Conservation (phyloP, 2,329 filamentous ascomycete genomes). For the Pyricularia pennisetigena region DNA sequence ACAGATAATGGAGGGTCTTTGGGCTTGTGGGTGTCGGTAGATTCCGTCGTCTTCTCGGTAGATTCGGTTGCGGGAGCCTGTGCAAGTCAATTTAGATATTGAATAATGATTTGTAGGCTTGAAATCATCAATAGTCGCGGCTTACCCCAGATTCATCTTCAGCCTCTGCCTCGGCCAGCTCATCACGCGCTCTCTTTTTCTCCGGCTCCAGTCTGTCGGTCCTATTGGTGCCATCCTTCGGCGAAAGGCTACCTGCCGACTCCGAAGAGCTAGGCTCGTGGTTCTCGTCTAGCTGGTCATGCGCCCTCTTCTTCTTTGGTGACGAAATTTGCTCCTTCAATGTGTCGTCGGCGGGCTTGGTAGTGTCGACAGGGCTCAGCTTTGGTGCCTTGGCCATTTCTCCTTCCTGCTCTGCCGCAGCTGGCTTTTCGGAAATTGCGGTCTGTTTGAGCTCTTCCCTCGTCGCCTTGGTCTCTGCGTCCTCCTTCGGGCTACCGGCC, state of each 20-base stretch:
- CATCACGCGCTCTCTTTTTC: conserved; percentile 54
- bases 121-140: background rate
- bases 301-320: conserved; percentile 57
- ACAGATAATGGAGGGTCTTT: conserved; percentile 12
- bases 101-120: background rate
- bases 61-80: background rate
- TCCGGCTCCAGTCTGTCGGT: conserved; percentile 49
- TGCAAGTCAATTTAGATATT: background rate
- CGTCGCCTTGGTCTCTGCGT: conserved; percentile 53
- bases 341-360: conserved; percentile 16
- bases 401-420: conserved; percentile 12
- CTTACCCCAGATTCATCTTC: conserved; percentile 11
- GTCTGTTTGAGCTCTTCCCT: conserved; percentile 57
- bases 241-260: conserved; percentile 20
- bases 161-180: conserved; percentile 23
- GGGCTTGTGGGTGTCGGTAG: background rate
- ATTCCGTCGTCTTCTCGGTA: background rate
- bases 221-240: conserved; percentile 34
- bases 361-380: conserved; percentile 19
- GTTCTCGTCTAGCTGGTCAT: conserved; percentile 45
- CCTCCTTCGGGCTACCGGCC: conserved; percentile 32
- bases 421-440: conserved; percentile 44
- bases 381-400: conserved; percentile 22
- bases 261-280: conserved; percentile 27
- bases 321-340: conserved; percentile 43